phyloP scores from a whole-genome alignment of 495 filamentous ascomycete genomes.

The Bombardia bombarda region DNA sequence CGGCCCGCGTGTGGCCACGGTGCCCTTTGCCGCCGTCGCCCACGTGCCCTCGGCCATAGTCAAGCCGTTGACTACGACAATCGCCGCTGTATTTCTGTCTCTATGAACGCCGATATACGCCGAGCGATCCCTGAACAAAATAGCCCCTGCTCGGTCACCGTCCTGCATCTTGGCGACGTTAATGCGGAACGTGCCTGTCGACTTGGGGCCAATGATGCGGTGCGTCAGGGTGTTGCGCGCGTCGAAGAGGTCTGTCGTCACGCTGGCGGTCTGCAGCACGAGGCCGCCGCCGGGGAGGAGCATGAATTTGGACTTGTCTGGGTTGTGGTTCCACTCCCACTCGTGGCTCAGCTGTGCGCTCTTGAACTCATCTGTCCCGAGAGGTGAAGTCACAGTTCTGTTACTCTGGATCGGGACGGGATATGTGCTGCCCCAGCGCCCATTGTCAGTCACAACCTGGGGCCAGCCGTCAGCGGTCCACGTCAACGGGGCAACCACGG shows the following conservation, averaged over 20 bases:
- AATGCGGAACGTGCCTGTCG: constrained; percentile 38
- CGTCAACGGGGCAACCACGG: constrained; percentile 45
- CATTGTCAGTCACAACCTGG: constrained; percentile 25
- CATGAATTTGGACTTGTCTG: constrained; percentile 32
- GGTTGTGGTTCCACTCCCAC: constrained; percentile 61
- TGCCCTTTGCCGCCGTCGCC: constrained; percentile 34
- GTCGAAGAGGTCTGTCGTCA: constrained; percentile 43
- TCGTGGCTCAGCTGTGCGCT: constrained; percentile 26
- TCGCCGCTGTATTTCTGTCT: constrained; percentile 8
- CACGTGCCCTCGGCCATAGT: constrained; percentile 24
- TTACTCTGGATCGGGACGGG: constrained; percentile 28
- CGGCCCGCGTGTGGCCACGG: constrained; percentile 22
- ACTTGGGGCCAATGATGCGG: constrained; percentile 41
- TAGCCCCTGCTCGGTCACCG: constrained; percentile 45
- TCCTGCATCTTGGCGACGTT: constrained; percentile 38
- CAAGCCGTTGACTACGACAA: constrained; percentile 23
- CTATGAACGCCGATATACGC: constrained; percentile 45
- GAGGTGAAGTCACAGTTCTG: constrained; percentile 13
- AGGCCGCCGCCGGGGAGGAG: constrained; percentile 18
- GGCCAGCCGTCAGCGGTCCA: constrained; percentile 47
- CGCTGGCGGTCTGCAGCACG: constrained; percentile 38
- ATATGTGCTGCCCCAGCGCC: constrained; percentile 37
- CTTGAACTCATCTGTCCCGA: constrained; percentile 37
- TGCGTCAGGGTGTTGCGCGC: constrained; percentile 52
- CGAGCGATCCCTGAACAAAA: constrained; percentile 41